phyloP scores from a whole-genome alignment of 2,329 filamentous ascomycete species.

The Sporothrix variecibatus region DNA sequence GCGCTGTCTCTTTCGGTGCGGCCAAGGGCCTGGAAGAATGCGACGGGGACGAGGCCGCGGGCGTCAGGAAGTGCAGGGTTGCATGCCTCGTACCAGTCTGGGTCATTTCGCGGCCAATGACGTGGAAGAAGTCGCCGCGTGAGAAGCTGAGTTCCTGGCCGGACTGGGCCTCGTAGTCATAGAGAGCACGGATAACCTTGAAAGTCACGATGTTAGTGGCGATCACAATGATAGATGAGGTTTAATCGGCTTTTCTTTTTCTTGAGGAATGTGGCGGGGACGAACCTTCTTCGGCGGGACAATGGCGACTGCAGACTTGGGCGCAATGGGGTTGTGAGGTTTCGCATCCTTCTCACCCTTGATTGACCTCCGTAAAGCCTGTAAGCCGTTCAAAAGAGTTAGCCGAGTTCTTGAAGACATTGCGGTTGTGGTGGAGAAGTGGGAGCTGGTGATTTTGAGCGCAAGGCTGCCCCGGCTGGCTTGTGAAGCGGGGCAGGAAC shows the following conservation, averaged over 20 bases:
- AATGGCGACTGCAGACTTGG: conserved; percentile 85
- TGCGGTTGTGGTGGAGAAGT: not conserved
- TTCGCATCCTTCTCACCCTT: conserved; percentile 83
- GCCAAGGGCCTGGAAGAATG: conserved; percentile 88
- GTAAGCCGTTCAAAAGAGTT: conserved; percentile 48
- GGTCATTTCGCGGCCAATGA: conserved; percentile 94
- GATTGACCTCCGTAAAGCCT: conserved; percentile 84
- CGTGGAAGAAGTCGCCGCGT: conserved; percentile 96
- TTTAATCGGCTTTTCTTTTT: conserved; percentile 4
- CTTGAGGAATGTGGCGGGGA: conserved; percentile 30
- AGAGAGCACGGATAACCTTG: conserved; percentile 94
- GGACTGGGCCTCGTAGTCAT: conserved; percentile 81
- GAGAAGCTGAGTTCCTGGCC: conserved; percentile 84
- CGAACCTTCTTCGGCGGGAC: conserved; percentile 89
- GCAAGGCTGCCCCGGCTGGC: not conserved
- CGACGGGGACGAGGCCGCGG: conserved; percentile 87
- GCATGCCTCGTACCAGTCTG: conserved; percentile 97
- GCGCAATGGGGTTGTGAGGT: conserved; percentile 73
- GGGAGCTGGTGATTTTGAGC: not conserved
- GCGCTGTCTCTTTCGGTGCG: conserved; percentile 90
- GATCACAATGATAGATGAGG: not conserved
- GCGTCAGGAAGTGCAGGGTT: conserved; percentile 87
- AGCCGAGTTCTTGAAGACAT: conserved; percentile 36
- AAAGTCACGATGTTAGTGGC: not conserved
- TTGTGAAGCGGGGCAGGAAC: not conserved